These are phyloP conservation scores for Colletotrichum horii DNA, from an alignment of 2,329 filamentous ascomycete species.

Conservation along the genomic window DNA sequence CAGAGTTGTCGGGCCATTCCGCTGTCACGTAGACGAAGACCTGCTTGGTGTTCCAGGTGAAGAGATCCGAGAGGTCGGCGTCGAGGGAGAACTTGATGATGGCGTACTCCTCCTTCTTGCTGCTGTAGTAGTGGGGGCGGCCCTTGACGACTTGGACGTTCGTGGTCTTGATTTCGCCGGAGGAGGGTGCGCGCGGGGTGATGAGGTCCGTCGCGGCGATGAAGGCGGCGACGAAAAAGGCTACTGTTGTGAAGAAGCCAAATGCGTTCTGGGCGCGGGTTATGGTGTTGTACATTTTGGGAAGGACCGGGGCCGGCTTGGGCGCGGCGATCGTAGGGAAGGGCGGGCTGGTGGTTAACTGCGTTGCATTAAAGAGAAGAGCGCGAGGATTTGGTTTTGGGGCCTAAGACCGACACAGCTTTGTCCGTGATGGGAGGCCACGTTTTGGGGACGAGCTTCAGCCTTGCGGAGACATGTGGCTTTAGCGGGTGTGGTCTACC, in stretches of 20 bases:
- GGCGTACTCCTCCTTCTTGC: constrained; percentile 94
- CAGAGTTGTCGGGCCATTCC: constrained; percentile 58
- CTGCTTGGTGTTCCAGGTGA: constrained; percentile 99
- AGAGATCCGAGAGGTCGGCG: constrained; percentile 87
- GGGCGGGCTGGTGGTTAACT: background rate
- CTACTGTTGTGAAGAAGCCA: constrained; percentile 96
- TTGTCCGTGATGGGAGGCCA: constrained; percentile 9
- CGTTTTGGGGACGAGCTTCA: constrained; percentile 18
- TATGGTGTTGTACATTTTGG: constrained; percentile 83
- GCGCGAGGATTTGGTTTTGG: background rate
- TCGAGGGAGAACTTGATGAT: constrained; percentile 93
- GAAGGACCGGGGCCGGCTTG: background rate
- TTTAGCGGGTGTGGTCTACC: background rate
- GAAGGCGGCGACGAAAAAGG: constrained; percentile 78
- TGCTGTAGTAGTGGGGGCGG: constrained; percentile 93
- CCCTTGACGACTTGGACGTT: constrained; percentile 91
- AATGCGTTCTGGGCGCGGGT: constrained; percentile 91
- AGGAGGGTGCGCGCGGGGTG: constrained; percentile 70
- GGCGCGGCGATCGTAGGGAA: background rate
- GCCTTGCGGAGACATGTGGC: constrained; percentile 3
- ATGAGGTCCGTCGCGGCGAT: constrained; percentile 83
- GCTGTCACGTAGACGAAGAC: constrained; percentile 96
- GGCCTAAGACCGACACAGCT: background rate
- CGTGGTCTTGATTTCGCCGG: constrained; percentile 64
- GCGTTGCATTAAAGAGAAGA: background rate